Conservation (phyloP, 441 rosid species). For the Codiaeum variegatum region DNA sequence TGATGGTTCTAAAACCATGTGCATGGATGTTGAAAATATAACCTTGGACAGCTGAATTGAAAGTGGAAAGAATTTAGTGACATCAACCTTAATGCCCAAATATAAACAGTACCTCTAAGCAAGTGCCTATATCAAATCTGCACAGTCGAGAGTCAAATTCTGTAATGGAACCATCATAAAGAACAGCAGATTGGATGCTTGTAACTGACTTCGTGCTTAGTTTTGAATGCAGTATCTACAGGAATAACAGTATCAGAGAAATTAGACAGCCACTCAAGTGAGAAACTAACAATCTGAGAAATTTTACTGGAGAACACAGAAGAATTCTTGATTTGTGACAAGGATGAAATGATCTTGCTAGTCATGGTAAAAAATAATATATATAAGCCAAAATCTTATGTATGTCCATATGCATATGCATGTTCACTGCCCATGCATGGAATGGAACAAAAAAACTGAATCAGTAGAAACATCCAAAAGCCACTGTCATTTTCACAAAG, state of each 20-base stretch:
- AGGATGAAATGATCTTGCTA: not conserved
- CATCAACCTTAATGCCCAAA: not conserved
- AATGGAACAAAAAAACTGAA: not conserved
- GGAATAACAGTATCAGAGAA: not conserved
- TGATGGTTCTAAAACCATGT: not conserved
- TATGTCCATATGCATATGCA: too few relatives aligned
- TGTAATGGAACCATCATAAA: conserved; percentile 83
- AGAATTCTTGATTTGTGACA: not conserved
- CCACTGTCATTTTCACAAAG: not conserved
- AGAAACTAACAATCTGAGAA: not conserved
- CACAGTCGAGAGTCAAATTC: conserved; percentile 63
- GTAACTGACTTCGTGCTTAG: conserved; percentile 42
- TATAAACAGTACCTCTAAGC: conserved; percentile 67
- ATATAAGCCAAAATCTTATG: not conserved
- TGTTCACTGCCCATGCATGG: too few relatives aligned
- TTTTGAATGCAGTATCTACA: conserved; percentile 80
- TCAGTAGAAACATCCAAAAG: not conserved
- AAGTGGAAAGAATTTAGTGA: not conserved
- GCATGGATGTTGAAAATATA: not conserved
- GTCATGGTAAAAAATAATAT: not conserved
- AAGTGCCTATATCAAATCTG: conserved; percentile 78
- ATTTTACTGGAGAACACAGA: not conserved
- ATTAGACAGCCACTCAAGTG: not conserved
- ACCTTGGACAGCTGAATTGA: not conserved
- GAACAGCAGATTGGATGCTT: conserved; percentile 59